phyloP scores from a whole-genome alignment of 2,329 filamentous ascomycete genomes.

The Akanthomyces dipterigenus region DNA sequence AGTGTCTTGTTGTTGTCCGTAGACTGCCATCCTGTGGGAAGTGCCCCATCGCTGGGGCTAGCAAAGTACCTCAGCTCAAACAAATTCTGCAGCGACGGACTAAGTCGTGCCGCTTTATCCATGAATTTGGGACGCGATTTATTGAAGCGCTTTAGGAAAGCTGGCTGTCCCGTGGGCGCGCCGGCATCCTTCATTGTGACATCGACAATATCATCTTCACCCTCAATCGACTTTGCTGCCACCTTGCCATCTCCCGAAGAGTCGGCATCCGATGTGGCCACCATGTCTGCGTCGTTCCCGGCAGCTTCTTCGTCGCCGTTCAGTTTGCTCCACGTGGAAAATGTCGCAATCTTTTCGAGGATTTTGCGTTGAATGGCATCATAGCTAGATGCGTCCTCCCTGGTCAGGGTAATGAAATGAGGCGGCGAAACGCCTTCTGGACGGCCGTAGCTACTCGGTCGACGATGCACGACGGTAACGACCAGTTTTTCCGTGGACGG shows the following conservation, averaged over 20 bases:
- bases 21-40: conserved; percentile 65
- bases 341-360: conserved; percentile 64
- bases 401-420: conserved; percentile 68
- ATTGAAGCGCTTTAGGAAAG: conserved; percentile 41
- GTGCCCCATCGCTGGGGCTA: conserved; percentile 43
- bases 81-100: conserved; percentile 57
- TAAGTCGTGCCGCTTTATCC: conserved; percentile 50
- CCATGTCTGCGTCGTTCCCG: conserved; percentile 60
- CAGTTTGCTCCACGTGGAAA: conserved; percentile 66
- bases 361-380: conserved; percentile 75
- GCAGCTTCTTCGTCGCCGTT: conserved; percentile 42
- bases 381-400: conserved; percentile 60
- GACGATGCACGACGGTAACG: conserved; percentile 64
- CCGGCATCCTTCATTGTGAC: conserved; percentile 69
- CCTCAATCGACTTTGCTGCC: conserved; percentile 71
- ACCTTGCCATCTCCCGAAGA: conserved; percentile 65
- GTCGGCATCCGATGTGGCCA: conserved; percentile 56
- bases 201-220: conserved; percentile 86
- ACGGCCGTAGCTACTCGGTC: conserved; percentile 27
- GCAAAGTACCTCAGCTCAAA: conserved; percentile 70
- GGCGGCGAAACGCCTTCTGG: conserved; percentile 37
- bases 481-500: conserved; percentile 58
- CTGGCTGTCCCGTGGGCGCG: conserved; percentile 18
- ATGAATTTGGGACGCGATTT: conserved; percentile 46
- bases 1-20: conserved; percentile 54